Base-by-base conservation (phyloP, 352 stramenopile genomes). In the Pythium oligandrum region DNA sequence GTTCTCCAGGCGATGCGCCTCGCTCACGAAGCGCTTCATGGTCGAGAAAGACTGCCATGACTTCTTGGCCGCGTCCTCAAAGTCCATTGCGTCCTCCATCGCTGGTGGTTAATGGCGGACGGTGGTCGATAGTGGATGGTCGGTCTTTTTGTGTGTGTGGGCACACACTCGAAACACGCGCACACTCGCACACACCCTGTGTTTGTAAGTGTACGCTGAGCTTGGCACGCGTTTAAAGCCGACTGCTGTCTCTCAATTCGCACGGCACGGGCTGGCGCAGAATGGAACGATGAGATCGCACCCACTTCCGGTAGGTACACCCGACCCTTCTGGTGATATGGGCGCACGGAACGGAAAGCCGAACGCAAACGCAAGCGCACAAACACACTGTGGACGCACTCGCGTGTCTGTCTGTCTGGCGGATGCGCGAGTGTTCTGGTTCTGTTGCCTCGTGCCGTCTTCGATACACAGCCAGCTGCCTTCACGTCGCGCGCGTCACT, bases 1-100 rank as follows among this genome's bases (percentile, higher is more conserved):
- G 71, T 93, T 93, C 66, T 94, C 79, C 8, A 94, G 65, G 4
- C 84, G 79, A 34, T 70, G 73, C 37, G 80, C 81, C 59, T 94
- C 84, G 63, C 75, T 76, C 61, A 94, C 73, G 59, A 94, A 94
- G 59, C 82, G 79, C 64, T 80, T 81, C 80, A 93, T 89, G 49
- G 83, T 93, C 45, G 75, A 90, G 66, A 93, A 91, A 40, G 76
- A 89, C 70, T 93, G 83, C 83, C 83, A 93, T 26, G 78, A 88
- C 76, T 90, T 83, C 63, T 88, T 88, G 47, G 77, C 79, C 6
- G 76, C 71, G 34, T 80, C 64, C 51, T 90, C 79, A 52, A 90
- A 88, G 68, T 71, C 73, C 17, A 56, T 57, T 26, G 72, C 64
- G 30, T 75, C 70, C 55, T 78, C 60, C 33, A 75, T 81, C 62